phyloP scores from a whole-genome alignment of 257 asterid genomes.

The Gentiana macrophylla region DNA sequence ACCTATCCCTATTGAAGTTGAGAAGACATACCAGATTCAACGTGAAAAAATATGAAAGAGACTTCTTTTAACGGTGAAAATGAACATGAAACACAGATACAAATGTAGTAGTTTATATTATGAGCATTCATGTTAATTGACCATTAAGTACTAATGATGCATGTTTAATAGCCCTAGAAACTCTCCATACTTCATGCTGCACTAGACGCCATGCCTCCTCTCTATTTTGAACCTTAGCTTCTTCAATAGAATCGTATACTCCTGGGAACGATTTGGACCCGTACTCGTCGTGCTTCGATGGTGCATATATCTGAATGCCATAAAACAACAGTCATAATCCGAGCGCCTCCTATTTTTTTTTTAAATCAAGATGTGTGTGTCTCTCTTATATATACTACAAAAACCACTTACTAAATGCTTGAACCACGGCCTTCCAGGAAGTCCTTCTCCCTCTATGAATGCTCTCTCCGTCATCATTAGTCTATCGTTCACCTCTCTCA shows the following conservation, averaged over 20 bases:
- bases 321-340: slow-evolving; percentile 1
- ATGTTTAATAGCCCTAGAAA: slow-evolving; percentile 71
- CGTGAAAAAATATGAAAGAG: not conserved
- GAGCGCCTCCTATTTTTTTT: too few species aligned
- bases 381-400: not conserved
- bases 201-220: slow-evolving; percentile 43
- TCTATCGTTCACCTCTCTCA: slow-evolving; percentile 61
- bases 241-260: slow-evolving; percentile 52
- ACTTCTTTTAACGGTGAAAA: not conserved
- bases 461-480: slow-evolving; percentile 87
- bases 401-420: slow-evolving; percentile 65
- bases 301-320: slow-evolving; percentile 60
- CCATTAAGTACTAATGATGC: slow-evolving; percentile 63
- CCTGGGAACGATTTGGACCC: slow-evolving; percentile 71
- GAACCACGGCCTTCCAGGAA: slow-evolving; percentile 57
- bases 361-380: too few species aligned
- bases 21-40: too few species aligned
- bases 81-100: too few species aligned
- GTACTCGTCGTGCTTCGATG: slow-evolving; percentile 58
- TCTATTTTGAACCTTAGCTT: slow-evolving; percentile 35
- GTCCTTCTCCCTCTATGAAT: slow-evolving; percentile 65
- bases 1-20: too few species aligned
- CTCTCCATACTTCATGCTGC: slow-evolving; percentile 86
- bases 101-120: not conserved
- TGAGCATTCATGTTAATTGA: slow-evolving; percentile 30